Evolutionary conservation across 2,329 filamentous ascomycete species (phyloP), one percentile per base, ranked within the genome.

Genomic region (Ophiostoma ulmi): DNA sequence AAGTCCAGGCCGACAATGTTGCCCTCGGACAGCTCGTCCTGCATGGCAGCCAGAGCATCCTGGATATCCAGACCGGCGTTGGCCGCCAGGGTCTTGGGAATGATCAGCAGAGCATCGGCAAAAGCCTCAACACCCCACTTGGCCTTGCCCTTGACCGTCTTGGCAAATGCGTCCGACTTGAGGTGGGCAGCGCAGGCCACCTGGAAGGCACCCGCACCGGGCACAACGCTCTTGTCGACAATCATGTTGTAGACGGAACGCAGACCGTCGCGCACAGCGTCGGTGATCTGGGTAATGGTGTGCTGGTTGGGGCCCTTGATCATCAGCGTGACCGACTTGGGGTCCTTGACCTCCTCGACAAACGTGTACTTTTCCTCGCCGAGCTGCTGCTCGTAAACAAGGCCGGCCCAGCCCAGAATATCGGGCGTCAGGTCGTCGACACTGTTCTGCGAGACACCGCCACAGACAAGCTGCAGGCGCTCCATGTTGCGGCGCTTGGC

Each of bases 401-500:
- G 87, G 70, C 95, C 95, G 69, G 95, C 95, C 94, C 94, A 99
- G 74, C 95, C 95, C 70, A 99, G 89, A 72, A 94, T 85, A 66
- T 97, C 93, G 1, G 93, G 91, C 4, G 90, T 88, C 73, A 99
- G 82, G 77, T 98, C 95, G 58, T 99, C 95, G 5, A 97, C 94
- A 76, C 92, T 97, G 87, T 99, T 99, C 81, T 97, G 94, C 70
- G 95, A 90, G 69, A 86, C 84, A 77, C 95, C 95, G 71, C 95
- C 95, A 78, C 94, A 97, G 73, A 98, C 88, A 74, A 99, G 88
- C 82, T 99, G 95, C 75, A 99, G 84, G 77, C 95, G 89, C 85
- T 99, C 95, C 95, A 99, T 99, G 84, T 99, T 99, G 79, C 95
- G 91, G 80, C 95, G 88, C 90, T 99, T 99, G 58, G 95, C 95